Conservation (phyloP, 1,284 basidiomycete species). For the Singerocomus rubriflavus region DNA sequence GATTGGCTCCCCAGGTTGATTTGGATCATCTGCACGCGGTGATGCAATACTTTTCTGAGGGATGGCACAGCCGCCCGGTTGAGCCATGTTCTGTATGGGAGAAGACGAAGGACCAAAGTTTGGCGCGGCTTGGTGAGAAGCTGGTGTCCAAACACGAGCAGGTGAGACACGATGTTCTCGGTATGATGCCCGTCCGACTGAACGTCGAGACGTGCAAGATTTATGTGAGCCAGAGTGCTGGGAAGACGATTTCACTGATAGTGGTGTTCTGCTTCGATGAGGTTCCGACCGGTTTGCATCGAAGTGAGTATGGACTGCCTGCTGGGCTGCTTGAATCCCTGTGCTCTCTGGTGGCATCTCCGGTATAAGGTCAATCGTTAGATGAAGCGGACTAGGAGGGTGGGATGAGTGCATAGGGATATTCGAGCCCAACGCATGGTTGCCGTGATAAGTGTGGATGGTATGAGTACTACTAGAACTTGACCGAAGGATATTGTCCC, state of each 20-base stretch:
- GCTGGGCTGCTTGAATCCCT: not conserved
- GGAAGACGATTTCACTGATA: conserved; percentile 21
- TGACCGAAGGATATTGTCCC: not conserved
- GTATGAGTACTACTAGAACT: conserved; percentile 1
- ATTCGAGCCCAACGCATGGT: not conserved
- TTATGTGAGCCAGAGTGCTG: conserved; percentile 12
- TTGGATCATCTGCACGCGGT: conserved; percentile 12
- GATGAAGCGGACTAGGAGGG: conserved; percentile 3
- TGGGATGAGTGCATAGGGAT: not conserved
- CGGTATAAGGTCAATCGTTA: not conserved
- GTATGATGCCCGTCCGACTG: conserved; percentile 25
- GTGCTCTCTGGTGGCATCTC: not conserved
- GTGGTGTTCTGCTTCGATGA: conserved; percentile 7
- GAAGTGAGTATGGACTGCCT: not conserved
- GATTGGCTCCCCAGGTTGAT: conserved; percentile 8
- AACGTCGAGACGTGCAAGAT: conserved; percentile 17
- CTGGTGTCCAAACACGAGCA: conserved; percentile 10
- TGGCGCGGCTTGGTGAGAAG: not conserved
- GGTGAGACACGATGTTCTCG: conserved; percentile 20
- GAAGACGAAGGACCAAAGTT: not conserved
- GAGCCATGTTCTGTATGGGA: not conserved
- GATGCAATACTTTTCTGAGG: not conserved
- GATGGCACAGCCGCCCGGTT: not conserved
- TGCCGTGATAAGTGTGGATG: not conserved
- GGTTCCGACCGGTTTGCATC: not conserved